A percentile compares a stretch with the other conserved stretches of the same genome.
Conservation (phyloP, 2,329 filamentous ascomycete species). For the Orbilia ellipsospora region DNA sequence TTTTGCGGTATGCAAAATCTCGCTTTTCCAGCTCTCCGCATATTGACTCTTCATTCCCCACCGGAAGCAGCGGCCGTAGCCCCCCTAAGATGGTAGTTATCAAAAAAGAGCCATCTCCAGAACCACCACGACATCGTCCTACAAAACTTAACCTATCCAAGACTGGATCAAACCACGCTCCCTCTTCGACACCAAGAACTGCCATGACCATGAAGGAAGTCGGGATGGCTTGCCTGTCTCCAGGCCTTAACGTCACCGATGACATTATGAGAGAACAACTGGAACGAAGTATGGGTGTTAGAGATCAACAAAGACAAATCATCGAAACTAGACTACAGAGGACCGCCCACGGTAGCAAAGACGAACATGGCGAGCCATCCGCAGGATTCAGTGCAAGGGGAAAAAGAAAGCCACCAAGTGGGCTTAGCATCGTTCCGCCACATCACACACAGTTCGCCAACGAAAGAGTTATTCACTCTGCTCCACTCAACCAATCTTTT, state of each 20-base stretch:
- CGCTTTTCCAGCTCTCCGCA: slow-evolving; percentile 54
- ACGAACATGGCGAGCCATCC: slow-evolving; percentile 65
- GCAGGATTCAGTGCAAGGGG: slow-evolving; percentile 65
- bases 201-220: slow-evolving; percentile 85
- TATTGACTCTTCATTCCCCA: slow-evolving; percentile 52
- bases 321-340: slow-evolving; percentile 92
- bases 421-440: slow-evolving; percentile 92
- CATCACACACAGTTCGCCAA: slow-evolving; percentile 91
- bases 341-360: slow-evolving; percentile 72
- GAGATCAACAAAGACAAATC: slow-evolving; percentile 92
- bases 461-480: slow-evolving; percentile 96
- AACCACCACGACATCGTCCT: slow-evolving; percentile 78
- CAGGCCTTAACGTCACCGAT: slow-evolving; percentile 94
- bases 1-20: slow-evolving; percentile 52
- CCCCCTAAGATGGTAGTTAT: slow-evolving; percentile 81
- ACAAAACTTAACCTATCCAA: slow-evolving; percentile 82
- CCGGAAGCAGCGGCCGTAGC: slow-evolving; percentile 45
- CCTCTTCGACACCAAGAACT: slow-evolving; percentile 74
- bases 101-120: slow-evolving; percentile 96
- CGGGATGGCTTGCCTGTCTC: slow-evolving; percentile 91
- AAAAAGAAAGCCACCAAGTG: slow-evolving; percentile 83
- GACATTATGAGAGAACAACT: slow-evolving; percentile 96
- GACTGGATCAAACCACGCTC: slow-evolving; percentile 66
- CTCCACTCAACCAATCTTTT: slow-evolving; percentile 92
- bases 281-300: slow-evolving; percentile 89